Evolutionary conservation across 2,329 filamentous ascomycete genomes (phyloP), one percentile per base, ranked within the genome.

Genomic region (Colletotrichum scovillei): DNA sequence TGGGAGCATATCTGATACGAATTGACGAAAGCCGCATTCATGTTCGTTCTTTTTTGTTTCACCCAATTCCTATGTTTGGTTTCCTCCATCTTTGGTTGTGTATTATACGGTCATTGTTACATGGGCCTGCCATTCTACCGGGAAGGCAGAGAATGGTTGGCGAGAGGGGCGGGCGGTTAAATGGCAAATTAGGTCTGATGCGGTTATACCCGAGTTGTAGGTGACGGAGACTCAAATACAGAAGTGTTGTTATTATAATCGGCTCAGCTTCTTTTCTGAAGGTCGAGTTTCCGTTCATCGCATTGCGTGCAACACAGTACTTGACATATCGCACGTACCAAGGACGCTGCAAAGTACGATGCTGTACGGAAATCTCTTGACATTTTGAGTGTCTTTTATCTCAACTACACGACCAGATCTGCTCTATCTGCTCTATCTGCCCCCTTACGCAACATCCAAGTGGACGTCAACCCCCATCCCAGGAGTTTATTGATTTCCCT

Each of bases 21-120:
- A 52, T 66, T 73, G 38, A 73, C 67, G 71, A 73, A 73, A 73
- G 67, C 56, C 56, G 60, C 6, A 56, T 53, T 22, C 26, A 12
- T 59, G 16, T 63, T 14, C 19, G 7, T 28, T 32, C 30, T 35
- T 60, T 63, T 24, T 5, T 5, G 68, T 57, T 67, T 35, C 30
- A 22, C 35, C 56, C 32, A 5, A 5, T 26, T 56, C 1, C 22
- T 28, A 11, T 11, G 9, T 26, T 56, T 56, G 53, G 22, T 28
- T 56, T 7, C 16, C 14, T 14, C 11, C 32, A 19, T 28, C 6
- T 16, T 16, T 56, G 53, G 52, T 4, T 24, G 49, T 64, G 22
- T 38, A 64, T n/a, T 55, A 38, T 64, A 55, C 22, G 49, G 22
- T 26, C 55, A n/a, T 28, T 30, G 3, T 8, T 24, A 19, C 32